Conservation (phyloP, 2,329 filamentous ascomycete genomes). For the Coleophoma cylindrospora region DNA sequence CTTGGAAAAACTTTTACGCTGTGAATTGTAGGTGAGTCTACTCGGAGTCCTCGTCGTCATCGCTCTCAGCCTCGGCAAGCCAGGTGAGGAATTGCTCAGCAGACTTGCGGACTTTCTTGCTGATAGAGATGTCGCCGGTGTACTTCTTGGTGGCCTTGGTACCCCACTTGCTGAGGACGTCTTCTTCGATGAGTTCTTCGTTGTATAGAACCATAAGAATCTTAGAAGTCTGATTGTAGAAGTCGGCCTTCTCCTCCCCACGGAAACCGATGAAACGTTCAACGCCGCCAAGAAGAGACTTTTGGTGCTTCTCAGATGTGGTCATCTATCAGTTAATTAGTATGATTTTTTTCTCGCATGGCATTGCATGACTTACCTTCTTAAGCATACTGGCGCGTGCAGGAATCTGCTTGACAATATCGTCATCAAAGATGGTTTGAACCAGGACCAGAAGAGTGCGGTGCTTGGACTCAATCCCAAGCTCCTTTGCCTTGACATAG, state of each 20-base stretch:
- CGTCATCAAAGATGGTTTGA: conserved; percentile 89
- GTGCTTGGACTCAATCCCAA: conserved; percentile 92
- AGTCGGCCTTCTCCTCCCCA: conserved; percentile 72
- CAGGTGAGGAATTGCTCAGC: conserved; percentile 92
- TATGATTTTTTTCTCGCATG: too few relatives aligned
- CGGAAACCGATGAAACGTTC: conserved; percentile 78
- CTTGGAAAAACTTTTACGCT: neutral
- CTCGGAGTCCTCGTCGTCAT: conserved; percentile 61
- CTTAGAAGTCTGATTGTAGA: conserved; percentile 74
- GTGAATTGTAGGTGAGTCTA: conserved; percentile 27
- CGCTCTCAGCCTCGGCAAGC: conserved; percentile 80
- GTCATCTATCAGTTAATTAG: conserved; percentile 50
- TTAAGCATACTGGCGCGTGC: conserved; percentile 83
- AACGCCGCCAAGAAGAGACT: conserved; percentile 89
- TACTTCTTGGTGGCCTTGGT: conserved; percentile 98
- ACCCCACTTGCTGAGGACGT: conserved; percentile 86
- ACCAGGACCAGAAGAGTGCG: conserved; percentile 87
- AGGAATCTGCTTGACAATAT: conserved; percentile 82
- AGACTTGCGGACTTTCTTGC: conserved; percentile 93
- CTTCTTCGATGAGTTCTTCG: conserved; percentile 82
- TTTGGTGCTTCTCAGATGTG: conserved; percentile 89
- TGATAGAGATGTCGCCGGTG: conserved; percentile 71
- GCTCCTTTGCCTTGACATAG: conserved; percentile 93
- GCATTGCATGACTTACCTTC: conserved; percentile 53
- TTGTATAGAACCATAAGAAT: conserved; percentile 89